Percentiles rank a stretch among this genome's conserved stretches.
Evolutionary conservation across 805 yeast genomes (phyloP).

Genomic region (Candida tibetensis): DNA sequence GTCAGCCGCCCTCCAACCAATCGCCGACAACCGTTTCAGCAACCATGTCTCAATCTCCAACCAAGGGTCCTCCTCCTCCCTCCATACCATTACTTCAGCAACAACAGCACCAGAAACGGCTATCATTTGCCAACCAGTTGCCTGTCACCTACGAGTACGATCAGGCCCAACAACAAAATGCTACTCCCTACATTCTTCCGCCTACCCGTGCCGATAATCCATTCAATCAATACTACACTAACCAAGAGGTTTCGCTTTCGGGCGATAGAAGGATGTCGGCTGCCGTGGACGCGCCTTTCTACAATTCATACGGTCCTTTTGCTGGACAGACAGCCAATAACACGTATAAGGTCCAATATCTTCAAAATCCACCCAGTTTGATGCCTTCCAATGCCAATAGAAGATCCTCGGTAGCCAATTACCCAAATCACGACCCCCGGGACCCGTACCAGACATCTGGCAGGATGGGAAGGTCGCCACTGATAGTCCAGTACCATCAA

Average conservation of each 20-base stretch:
- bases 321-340: conserved; percentile 4
- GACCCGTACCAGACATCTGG: conserved; percentile 12
- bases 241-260: conserved; percentile 32
- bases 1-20: conserved; percentile 10
- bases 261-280: conserved; percentile 38
- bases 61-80: conserved; percentile 20
- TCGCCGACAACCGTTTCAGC: conserved; percentile 10
- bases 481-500: conserved; percentile 34
- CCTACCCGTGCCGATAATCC: conserved; percentile 47
- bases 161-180: conserved; percentile 17
- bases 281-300: conserved; percentile 30
- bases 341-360: conserved; percentile 9
- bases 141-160: conserved; percentile 52
- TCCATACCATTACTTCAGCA: conserved; percentile 23
- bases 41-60: conserved; percentile 22
- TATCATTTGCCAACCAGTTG: conserved; percentile 43
- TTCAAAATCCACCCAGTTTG: conserved; percentile 7
- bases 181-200: conserved; percentile 35
- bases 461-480: conserved; percentile 25
- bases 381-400: conserved; percentile 11
- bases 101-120: conserved; percentile 28
- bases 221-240: conserved; percentile 40
- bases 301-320: conserved; percentile 15
- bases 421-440: conserved; percentile 7
- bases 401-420: conserved; percentile 21